Conservation (phyloP, 164 flowering plant species). For the Magnolia sinica region DNA sequence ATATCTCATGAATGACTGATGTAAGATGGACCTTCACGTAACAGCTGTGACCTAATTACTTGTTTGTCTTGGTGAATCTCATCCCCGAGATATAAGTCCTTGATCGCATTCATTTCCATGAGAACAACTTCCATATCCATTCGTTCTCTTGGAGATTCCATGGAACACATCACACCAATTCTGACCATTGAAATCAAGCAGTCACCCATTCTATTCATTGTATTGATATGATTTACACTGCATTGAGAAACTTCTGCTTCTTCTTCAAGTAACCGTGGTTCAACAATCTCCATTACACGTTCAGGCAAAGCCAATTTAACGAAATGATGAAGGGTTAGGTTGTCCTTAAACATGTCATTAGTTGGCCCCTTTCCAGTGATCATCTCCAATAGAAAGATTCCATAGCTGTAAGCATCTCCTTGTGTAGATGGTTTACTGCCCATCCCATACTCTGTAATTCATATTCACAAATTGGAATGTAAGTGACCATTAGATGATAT, state of each 20-base stretch:
- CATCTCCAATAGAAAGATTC: conserved; percentile 16
- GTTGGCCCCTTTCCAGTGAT: conserved; percentile 9
- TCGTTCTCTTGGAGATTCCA: neutral
- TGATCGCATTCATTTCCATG: neutral
- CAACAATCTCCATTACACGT: conserved; percentile 25
- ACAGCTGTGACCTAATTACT: too few relatives aligned
- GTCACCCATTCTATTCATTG: neutral
- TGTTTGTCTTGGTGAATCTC: too few relatives aligned
- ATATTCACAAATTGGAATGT: neutral
- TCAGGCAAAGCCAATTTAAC: conserved; percentile 23
- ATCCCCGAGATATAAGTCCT: neutral
- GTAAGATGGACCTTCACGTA: too few relatives aligned
- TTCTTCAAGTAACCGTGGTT: conserved; percentile 16
- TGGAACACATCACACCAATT: neutral
- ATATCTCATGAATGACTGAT: too few relatives aligned
- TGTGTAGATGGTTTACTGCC: conserved; percentile 9
- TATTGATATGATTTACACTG: too few relatives aligned
- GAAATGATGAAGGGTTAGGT: conserved; percentile 19
- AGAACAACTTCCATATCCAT: conserved; percentile 3
- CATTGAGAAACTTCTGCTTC: neutral
- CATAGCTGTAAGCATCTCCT: conserved; percentile 18
- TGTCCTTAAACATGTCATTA: conserved; percentile 20
- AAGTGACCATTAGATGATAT: neutral
- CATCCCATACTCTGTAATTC: conserved; percentile 15
- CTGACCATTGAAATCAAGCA: neutral